Evolutionary conservation across 257 asterid genomes (phyloP), one percentile per base, ranked within the genome.

Genomic region (Scutellaria barbata): DNA sequence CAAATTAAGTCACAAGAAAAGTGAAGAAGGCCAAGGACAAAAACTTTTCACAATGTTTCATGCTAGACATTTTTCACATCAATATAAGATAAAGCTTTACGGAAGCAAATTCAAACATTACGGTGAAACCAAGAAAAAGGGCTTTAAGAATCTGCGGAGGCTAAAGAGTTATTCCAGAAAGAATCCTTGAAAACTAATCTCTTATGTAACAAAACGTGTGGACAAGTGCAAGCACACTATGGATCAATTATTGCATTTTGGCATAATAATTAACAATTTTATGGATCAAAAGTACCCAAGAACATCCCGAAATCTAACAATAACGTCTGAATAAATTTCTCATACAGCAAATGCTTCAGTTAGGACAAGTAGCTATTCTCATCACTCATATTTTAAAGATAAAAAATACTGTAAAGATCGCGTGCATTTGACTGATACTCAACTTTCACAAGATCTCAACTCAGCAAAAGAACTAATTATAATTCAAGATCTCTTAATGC

Each of bases 111-210:
- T 43, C 46, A 56, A 35, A 22, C 10, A 39, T 75, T 7, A 52
- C 1, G 25, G 58, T 18, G 62, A 59, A 63, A 69, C 52, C 63
- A 37, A 52, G 55, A 67, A 60, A 75, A 16, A 9, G 18, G 17
- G 51, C 64, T 61, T 61, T n/a, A 37, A 18, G 46, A 40, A 22
- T 41, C 10, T 48, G n/a, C 7, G 18, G 18, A 47, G 58, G 37
- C 54, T 7, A 52, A 43, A 75, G 46, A 68, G 61, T 4, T 52
- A 51, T 39, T 50, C 52, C 22, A 42, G 60, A 53, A 8, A 48
- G 30, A 57, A 66, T 43, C 42, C 20, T 9, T 20, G 16, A n/a
- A 53, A 75, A n/a, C 13, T 60, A 22, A 39, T 41, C 33, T 47
- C 66, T 45, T 62, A 20, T 56, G 72, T 14, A 25, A 52, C 33